Evolutionary conservation across 2,329 filamentous ascomycete species (phyloP), one percentile per base, ranked within the genome.

Genomic region (Alternaria sp.): DNA sequence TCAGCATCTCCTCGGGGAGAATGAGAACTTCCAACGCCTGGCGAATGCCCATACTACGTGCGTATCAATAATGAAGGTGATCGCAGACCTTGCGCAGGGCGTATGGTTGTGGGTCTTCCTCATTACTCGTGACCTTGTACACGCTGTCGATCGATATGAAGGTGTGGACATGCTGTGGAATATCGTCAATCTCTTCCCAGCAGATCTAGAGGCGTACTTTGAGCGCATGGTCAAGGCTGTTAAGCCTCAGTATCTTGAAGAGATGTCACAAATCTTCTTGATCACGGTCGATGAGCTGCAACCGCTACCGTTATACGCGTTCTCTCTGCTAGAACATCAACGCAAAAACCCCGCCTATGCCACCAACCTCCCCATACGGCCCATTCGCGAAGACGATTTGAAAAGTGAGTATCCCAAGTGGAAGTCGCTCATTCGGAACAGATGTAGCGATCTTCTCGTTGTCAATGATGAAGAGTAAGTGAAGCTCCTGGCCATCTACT

Each of bases 71-170:
- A 50, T 63, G 3, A 13, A 36, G 1, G 19, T 55, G 3, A 63
- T 73, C 13, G 51, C 59, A 6, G 19, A 59, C 1, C 65, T 60
- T 10, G 63, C 71, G 1, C 13, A 57, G 3, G 69, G 71, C 4
- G 64, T 70, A 1, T 72, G 69, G 58, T 59, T 72, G 1, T 73
- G 70, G 68, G 70, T 70, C 2, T 45, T 51, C n/a, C 54, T 73
- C 1, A 63, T 72, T 8, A 66, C 58, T 1, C 17, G 47, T 3
- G 60, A 55, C 9, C 40, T 55, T 3, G 40, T 28, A 2, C 3
- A 13, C 0, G 55, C 45, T 1, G 45, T 66, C 1, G 25, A 71
- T 15, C 56, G 40, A 4, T 15, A 70, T 13, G 62, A 52, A 1
- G 55, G 68, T 12, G 51, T 53, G 0, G 19, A 55, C 1, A 46